Conservation (phyloP, 371 early-diverging fungal species). For the Rhizopus delemar region DNA sequence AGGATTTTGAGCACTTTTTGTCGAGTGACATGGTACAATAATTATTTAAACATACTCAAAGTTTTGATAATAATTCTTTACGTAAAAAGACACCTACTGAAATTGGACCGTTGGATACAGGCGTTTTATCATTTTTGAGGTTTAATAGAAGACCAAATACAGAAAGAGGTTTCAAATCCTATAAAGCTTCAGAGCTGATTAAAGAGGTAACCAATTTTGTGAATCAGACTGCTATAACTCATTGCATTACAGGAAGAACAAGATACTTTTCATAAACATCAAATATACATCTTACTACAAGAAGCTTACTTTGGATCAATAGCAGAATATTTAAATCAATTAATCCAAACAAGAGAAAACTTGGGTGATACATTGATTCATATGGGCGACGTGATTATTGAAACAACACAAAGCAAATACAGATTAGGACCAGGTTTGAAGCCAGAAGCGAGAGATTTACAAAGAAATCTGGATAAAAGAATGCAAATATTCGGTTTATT, state of each 20-base stretch:
- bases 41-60: conserved; percentile 1
- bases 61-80: not conserved
- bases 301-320: conserved; percentile 57
- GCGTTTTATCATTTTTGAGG: conserved; percentile 48
- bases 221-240: not conserved
- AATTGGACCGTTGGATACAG: conserved; percentile 36
- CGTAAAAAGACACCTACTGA: conserved; percentile 40
- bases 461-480: conserved; percentile 55
- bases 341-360: conserved; percentile 54
- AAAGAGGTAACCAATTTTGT: conserved; percentile 43
- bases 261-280: conserved; percentile 61
- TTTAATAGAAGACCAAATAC: conserved; percentile 56
- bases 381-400: conserved; percentile 61
- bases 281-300: conserved; percentile 55
- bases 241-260: conserved; percentile 49
- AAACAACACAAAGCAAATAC: conserved; percentile 62
- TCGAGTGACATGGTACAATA: conserved; percentile 61
- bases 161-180: conserved; percentile 57
- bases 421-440: conserved; percentile 56
- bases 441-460: conserved; percentile 47
- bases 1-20: conserved; percentile 54
- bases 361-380: conserved; percentile 51
- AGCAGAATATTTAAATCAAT: conserved; percentile 45
- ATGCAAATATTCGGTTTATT: conserved; percentile 63
- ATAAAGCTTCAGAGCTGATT: conserved; percentile 54